Conservation (phyloP, 2,329 filamentous ascomycete genomes). For the Claviceps fusiformis region DNA sequence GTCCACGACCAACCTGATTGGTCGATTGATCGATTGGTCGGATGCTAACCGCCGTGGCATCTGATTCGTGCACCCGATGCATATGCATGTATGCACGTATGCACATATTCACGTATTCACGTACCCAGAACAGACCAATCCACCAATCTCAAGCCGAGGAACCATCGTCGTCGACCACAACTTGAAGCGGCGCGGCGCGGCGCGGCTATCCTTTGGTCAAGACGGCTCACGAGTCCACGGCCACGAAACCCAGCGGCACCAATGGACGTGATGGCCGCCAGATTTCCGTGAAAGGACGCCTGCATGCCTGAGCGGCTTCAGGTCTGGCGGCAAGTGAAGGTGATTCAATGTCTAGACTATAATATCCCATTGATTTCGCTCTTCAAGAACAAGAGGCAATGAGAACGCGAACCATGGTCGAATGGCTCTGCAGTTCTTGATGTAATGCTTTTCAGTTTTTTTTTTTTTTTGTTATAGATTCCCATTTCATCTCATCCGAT, state of each 20-base stretch:
- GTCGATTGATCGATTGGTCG: not conserved
- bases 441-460: too few relatives aligned
- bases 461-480: too few relatives aligned
- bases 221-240: constrained; percentile 8
- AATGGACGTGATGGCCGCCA: not conserved
- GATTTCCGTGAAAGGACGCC: not conserved
- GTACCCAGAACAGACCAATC: not conserved
- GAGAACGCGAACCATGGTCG: not conserved
- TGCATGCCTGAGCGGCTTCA: not conserved
- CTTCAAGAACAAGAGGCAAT: not conserved
- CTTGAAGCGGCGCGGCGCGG: not conserved
- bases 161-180: not conserved
- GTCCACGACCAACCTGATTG: constrained; percentile 2
- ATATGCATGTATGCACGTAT: too few relatives aligned
- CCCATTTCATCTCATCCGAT: not conserved
- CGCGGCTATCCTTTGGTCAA: constrained; percentile 13
- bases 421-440: not conserved
- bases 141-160: constrained; percentile 1
- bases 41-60: constrained; percentile 1
- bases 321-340: not conserved
- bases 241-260: constrained; percentile 5
- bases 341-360: not conserved
- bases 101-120: too few relatives aligned
- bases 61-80: too few relatives aligned
- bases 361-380: not conserved